Evolutionary conservation across 106 monocot genomes (phyloP).

Genomic region (Allium cepa): DNA sequence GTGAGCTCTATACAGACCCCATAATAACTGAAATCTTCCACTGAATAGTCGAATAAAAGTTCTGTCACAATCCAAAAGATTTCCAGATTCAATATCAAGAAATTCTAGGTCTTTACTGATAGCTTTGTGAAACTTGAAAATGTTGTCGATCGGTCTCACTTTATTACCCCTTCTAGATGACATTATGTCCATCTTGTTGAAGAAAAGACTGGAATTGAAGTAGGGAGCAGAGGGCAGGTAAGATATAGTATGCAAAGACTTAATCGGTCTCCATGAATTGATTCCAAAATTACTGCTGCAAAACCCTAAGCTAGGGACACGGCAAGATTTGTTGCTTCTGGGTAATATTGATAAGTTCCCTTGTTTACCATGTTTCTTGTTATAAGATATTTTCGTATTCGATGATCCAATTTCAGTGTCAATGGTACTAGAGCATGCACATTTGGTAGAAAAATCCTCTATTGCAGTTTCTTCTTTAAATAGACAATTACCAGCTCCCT

Average conservation of each 20-base stretch:
- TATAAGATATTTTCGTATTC: slow-evolving; percentile 5
- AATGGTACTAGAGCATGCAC: slow-evolving; percentile 42
- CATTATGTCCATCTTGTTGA: slow-evolving; percentile 54
- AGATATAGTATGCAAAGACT: slow-evolving; percentile 57
- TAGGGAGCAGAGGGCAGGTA: slow-evolving; percentile 71
- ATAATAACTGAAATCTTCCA: slow-evolving; percentile 89
- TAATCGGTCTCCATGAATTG: slow-evolving; percentile 32
- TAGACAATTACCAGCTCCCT: slow-evolving; percentile 11
- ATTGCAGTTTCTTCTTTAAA: slow-evolving; percentile 23
- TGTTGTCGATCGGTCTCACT: slow-evolving; percentile 82
- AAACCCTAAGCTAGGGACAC: slow-evolving; percentile 77
- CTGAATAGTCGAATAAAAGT: slow-evolving; percentile 71
- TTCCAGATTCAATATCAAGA: slow-evolving; percentile 92
- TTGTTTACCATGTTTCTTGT: slow-evolving; percentile 34
- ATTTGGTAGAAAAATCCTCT: slow-evolving; percentile 21
- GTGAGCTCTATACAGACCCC: slow-evolving; percentile 94
- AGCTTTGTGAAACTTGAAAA: slow-evolving; percentile 97
- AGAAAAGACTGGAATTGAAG: slow-evolving; percentile 82
- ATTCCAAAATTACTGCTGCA: slow-evolving; percentile 45
- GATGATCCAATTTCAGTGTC: slow-evolving; percentile 5
- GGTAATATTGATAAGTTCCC: slow-evolving; percentile 19
- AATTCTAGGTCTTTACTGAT: slow-evolving; percentile 93
- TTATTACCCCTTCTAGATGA: slow-evolving; percentile 42
- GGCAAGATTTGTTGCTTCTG: slow-evolving; percentile 31
- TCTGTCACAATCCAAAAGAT: slow-evolving; percentile 71